Evolutionary conservation across 805 yeast genomes (phyloP).

Genomic region (Millerozyma acaciae): DNA sequence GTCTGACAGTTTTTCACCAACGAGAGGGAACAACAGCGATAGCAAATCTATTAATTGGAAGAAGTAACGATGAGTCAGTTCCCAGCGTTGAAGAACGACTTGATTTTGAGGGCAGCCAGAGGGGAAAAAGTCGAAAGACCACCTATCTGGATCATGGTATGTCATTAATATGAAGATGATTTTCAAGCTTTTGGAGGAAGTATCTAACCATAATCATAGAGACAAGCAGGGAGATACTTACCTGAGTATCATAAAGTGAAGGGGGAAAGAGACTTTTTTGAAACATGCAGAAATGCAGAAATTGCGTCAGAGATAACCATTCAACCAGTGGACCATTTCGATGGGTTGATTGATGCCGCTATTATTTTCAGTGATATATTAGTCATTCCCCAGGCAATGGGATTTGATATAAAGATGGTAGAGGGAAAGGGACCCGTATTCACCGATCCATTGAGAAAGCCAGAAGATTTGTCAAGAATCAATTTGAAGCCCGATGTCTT

Average conservation of each 20-base stretch:
- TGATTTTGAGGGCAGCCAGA: conserved; percentile 85
- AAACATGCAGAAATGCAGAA: conserved; percentile 92
- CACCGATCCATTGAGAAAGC: conserved; percentile 77
- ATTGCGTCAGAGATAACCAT: conserved; percentile 91
- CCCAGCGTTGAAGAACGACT: conserved; percentile 81
- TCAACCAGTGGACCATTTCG: conserved; percentile 88
- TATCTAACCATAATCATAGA: conserved; percentile 25
- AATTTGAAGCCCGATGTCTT: conserved; percentile 64
- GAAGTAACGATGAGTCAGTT: conserved; percentile 47
- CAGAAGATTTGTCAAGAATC: conserved; percentile 60
- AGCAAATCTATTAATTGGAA: no score
- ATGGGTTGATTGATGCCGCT: conserved; percentile 92
- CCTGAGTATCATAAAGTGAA: conserved; percentile 92
- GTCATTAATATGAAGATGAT: conserved; percentile 12
- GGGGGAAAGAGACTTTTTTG: conserved; percentile 83
- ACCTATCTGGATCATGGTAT: conserved; percentile 92
- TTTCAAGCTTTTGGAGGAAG: conserved; percentile 3
- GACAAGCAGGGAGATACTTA: conserved; percentile 94
- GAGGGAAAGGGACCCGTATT: conserved; percentile 95
- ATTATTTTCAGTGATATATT: conserved; percentile 93
- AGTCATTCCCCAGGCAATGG: conserved; percentile 98
- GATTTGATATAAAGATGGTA: conserved; percentile 88
- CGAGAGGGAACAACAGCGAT: no score
- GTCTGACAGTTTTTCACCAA: no score
- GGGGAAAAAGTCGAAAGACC: conserved; percentile 94